A percentile compares a stretch with the other conserved stretches of the same genome.
These are phyloP conservation scores for Backusella tuberculispora DNA, from an alignment of 192 early-diverging fungal genomes.

Conservation along the genomic window DNA sequence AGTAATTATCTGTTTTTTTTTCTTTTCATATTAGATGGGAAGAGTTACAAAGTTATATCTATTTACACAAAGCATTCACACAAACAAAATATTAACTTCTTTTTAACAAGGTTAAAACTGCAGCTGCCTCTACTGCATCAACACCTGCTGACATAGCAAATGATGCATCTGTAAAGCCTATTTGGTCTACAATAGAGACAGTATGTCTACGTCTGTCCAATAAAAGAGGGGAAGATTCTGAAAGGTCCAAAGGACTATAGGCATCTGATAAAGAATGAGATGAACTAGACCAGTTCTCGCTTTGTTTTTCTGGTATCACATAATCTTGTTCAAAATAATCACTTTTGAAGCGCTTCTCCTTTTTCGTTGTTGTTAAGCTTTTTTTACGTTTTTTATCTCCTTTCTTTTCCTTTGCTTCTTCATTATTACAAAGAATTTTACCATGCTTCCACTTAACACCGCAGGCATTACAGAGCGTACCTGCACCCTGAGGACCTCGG, in stretches of 20 bases:
- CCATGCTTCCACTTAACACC: conserved; percentile 86
- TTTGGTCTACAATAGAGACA: conserved; percentile 17
- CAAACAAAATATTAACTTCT: conserved; percentile 26
- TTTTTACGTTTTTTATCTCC: conserved; percentile 11
- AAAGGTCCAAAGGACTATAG: conserved; percentile 8
- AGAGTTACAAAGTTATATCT: conserved; percentile 5
- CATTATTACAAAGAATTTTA: conserved; percentile 60
- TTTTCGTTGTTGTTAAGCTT: conserved; percentile 14
- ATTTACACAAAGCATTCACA: conserved; percentile 8
- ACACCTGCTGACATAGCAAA: conserved; percentile 30
- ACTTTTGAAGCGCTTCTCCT: conserved; percentile 27
- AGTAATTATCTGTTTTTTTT: not conserved
- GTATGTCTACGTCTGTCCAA: conserved; percentile 24
- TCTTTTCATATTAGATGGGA: not conserved
- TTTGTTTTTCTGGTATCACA: conserved; percentile 25
- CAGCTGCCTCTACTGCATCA: conserved; percentile 42
- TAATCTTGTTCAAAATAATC: not conserved
- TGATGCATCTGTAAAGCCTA: conserved; percentile 5
- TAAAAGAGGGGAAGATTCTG: not conserved
- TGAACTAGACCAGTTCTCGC: conserved; percentile 21
- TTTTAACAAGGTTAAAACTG: conserved; percentile 38
- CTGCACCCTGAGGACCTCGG: conserved; percentile 69
- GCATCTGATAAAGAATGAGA: conserved; percentile 18
- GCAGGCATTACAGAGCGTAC: conserved; percentile 80
- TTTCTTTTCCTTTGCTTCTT: not conserved